Percentiles rank a stretch among this genome's conserved stretches.
Conservation (phyloP, 176 grass and related monocot genomes). For the Tuctoria greenei region DNA sequence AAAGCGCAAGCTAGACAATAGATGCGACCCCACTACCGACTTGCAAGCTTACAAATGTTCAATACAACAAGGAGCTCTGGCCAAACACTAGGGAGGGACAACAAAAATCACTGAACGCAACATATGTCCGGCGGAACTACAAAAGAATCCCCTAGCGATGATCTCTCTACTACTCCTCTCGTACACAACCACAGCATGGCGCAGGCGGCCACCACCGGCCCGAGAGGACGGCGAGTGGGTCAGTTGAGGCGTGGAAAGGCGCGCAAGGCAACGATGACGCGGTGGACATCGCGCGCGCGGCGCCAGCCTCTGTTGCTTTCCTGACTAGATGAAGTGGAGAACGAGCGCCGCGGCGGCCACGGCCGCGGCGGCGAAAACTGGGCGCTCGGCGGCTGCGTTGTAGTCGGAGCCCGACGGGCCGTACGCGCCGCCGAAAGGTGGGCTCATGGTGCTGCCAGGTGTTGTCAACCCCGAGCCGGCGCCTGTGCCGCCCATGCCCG, state of each 20-base stretch:
- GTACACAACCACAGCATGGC: constrained; percentile 23
- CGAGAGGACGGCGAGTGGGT: not conserved
- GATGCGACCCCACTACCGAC: not conserved
- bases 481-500: not conserved
- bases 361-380: not conserved
- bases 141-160: constrained; percentile 42
- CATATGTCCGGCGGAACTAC: constrained; percentile 29
- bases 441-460: constrained; percentile 33
- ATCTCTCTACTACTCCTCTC: not conserved
- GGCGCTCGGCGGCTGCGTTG: constrained; percentile 27
- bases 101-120: no score
- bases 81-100: no score
- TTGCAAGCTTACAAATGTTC: no score
- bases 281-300: no score
- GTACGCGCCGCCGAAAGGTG: constrained; percentile 48
- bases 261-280: not conserved
- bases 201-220: not conserved
- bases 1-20: no score
- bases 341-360: constrained; percentile 4
- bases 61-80: no score
- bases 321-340: not conserved
- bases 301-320: no score
- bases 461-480: not conserved
- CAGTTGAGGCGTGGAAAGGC: not conserved
- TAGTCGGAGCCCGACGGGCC: constrained; percentile 39